Conservation (phyloP, 495 filamentous ascomycete species). For the Penicillium diatomitis region DNA sequence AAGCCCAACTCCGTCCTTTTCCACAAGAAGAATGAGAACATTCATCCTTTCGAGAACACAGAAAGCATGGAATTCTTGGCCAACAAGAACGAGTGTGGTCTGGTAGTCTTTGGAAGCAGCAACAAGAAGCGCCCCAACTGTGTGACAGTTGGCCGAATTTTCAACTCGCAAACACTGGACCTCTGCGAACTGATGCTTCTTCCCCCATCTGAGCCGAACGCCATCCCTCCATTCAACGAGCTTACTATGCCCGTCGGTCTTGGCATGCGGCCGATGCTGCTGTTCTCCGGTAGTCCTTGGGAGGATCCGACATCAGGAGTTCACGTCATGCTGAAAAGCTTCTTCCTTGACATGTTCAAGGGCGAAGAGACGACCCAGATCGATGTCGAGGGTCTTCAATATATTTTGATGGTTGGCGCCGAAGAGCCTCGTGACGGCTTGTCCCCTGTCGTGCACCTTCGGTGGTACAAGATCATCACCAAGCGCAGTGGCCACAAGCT, state of each 20-base stretch:
- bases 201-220: constrained; percentile 48
- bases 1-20: constrained; percentile 75
- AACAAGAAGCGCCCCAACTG: constrained; percentile 91
- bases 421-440: constrained; percentile 59
- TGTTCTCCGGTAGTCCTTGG: constrained; percentile 77
- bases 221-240: constrained; percentile 69
- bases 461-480: constrained; percentile 75
- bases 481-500: constrained; percentile 78
- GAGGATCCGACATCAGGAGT: constrained; percentile 64
- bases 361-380: constrained; percentile 64
- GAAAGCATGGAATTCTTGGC: constrained; percentile 84
- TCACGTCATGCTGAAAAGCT: constrained; percentile 75
- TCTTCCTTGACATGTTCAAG: constrained; percentile 87
- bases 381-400: constrained; percentile 90
- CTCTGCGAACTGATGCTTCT: constrained; percentile 86
- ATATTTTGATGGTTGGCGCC: constrained; percentile 70
- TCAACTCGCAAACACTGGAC: constrained; percentile 77
- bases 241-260: constrained; percentile 72
- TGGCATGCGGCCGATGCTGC: constrained; percentile 65
- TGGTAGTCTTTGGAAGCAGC: constrained; percentile 70
- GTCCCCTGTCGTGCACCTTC: constrained; percentile 66
- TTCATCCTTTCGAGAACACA: constrained; percentile 89
- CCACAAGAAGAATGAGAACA: constrained; percentile 80
- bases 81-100: constrained; percentile 84
- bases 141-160: constrained; percentile 74